phyloP scores from a whole-genome alignment of 129 eudicot genomes.

The Pittosporum tobira region DNA sequence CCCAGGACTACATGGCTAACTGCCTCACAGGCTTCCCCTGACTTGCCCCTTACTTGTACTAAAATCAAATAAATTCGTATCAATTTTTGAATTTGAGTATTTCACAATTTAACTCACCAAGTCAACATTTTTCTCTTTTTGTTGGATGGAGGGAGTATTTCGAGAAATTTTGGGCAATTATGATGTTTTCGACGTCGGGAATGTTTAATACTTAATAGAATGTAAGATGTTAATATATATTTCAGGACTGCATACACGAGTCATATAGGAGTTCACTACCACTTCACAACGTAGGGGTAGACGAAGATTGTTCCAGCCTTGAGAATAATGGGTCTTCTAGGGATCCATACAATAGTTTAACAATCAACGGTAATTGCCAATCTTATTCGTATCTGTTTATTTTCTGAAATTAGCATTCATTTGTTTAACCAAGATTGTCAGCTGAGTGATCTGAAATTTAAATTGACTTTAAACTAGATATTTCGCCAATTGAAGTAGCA shows the following conservation, averaged over 20 bases:
- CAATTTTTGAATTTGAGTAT: no score
- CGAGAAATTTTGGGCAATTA: not conserved
- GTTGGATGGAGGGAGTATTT: not conserved
- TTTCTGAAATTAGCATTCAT: slow-evolving; percentile 4
- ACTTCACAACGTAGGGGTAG: slow-evolving; percentile 64
- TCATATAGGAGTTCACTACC: slow-evolving; percentile 55
- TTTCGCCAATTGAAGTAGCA: slow-evolving; percentile 80
- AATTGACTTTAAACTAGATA: slow-evolving; percentile 34
- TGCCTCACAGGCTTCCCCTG: no score
- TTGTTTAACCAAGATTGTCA: not conserved
- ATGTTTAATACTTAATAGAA: not conserved
- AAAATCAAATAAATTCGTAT: no score
- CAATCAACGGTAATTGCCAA: slow-evolving; percentile 40
- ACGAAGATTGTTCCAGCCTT: slow-evolving; percentile 76
- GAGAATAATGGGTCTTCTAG: slow-evolving; percentile 64
- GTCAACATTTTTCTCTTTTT: not conserved
- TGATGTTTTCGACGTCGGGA: not conserved
- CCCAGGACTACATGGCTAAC: no score
- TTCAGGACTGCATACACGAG: slow-evolving; percentile 90
- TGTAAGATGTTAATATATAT: not conserved
- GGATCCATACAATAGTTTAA: slow-evolving; percentile 39
- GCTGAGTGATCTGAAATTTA: slow-evolving; percentile 6
- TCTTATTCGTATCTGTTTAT: not conserved
- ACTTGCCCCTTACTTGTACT: no score
- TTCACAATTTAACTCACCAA: no score